phyloP scores from a whole-genome alignment of 106 monocot species.

The Dendrobium huoshanense region DNA sequence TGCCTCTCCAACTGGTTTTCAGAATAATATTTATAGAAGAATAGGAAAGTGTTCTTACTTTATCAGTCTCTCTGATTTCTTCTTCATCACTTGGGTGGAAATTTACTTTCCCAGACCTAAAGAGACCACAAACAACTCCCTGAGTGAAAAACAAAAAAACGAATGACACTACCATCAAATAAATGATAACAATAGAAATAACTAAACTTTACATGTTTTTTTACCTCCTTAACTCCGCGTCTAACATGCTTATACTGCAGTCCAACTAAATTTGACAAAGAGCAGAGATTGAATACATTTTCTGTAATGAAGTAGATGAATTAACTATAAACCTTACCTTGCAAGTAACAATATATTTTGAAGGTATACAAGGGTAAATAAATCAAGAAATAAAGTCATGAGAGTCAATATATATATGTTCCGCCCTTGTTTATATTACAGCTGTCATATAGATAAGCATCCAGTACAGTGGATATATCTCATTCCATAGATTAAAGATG shows the following conservation, averaged over 20 bases:
- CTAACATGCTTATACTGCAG: constrained; percentile 59
- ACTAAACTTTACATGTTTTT: background rate
- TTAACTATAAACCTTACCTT: background rate
- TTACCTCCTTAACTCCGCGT: constrained; percentile 65
- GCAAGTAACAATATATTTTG: background rate
- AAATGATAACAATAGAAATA: constrained; percentile 1
- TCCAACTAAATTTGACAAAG: constrained; percentile 53
- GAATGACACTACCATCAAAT: constrained; percentile 14
- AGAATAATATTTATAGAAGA: background rate
- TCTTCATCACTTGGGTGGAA: constrained; percentile 89
- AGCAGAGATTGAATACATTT: constrained; percentile 82
- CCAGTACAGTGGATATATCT: no score
- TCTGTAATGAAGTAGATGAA: constrained; percentile 40
- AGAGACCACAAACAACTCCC: constrained; percentile 87
- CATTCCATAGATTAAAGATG: background rate
- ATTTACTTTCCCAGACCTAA: constrained; percentile 60
- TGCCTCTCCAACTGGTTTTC: background rate
- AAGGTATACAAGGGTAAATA: background rate
- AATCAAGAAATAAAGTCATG: background rate
- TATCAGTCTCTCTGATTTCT: constrained; percentile 64
- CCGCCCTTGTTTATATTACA: no score
- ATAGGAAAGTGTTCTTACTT: constrained; percentile 37
- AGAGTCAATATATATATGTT: background rate
- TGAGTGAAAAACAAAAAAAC: constrained; percentile 18
- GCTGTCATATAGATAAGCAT: no score